Percentiles rank a stretch among this genome's conserved stretches.
These are phyloP conservation scores for Phytophthora agathidicida DNA, from an alignment of 352 stramenopile species.

Conservation along the genomic window DNA sequence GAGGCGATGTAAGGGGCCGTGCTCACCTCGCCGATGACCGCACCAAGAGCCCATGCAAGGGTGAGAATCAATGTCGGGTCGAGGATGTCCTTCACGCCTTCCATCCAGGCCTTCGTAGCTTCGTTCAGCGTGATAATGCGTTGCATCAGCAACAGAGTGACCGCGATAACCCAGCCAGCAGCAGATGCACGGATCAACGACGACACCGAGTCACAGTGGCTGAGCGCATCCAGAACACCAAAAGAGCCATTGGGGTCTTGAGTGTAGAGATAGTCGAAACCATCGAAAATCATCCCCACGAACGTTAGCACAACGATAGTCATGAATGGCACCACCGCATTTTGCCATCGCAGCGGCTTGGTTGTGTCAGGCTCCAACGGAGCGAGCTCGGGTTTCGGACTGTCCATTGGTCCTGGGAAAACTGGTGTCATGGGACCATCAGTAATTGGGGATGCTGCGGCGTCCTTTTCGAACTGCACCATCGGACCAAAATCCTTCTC, in stretches of 20 bases:
- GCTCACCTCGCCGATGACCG: slow-evolving; percentile 86
- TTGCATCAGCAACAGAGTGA: slow-evolving; percentile 74
- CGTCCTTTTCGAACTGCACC: slow-evolving; percentile 87
- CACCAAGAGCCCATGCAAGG: slow-evolving; percentile 89
- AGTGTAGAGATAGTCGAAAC: slow-evolving; percentile 56
- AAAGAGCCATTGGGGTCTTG: slow-evolving; percentile 54
- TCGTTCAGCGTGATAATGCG: slow-evolving; percentile 89
- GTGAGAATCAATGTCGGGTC: slow-evolving; percentile 90
- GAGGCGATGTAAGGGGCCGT: slow-evolving; percentile 85
- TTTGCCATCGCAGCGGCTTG: slow-evolving; percentile 84
- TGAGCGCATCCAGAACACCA: slow-evolving; percentile 72
- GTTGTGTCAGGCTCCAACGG: slow-evolving; percentile 70
- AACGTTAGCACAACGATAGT: slow-evolving; percentile 87
- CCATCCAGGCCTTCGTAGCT: slow-evolving; percentile 89
- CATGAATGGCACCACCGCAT: slow-evolving; percentile 86
- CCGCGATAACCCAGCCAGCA: slow-evolving; percentile 75
- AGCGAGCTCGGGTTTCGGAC: slow-evolving; percentile 65
- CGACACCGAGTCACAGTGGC: slow-evolving; percentile 79
- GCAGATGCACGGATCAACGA: slow-evolving; percentile 81
- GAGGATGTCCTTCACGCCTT: slow-evolving; percentile 92
- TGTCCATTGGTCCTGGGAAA: slow-evolving; percentile 71
- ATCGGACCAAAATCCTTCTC: slow-evolving; percentile 90
- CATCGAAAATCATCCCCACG: slow-evolving; percentile 88
- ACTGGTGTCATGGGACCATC: slow-evolving; percentile 65
- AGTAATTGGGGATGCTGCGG: slow-evolving; percentile 71